A percentile compares a stretch with the other conserved stretches of the same genome.
phyloP scores from a whole-genome alignment of 768 basidiomycete genomes.

The Boletus subparvulus region DNA sequence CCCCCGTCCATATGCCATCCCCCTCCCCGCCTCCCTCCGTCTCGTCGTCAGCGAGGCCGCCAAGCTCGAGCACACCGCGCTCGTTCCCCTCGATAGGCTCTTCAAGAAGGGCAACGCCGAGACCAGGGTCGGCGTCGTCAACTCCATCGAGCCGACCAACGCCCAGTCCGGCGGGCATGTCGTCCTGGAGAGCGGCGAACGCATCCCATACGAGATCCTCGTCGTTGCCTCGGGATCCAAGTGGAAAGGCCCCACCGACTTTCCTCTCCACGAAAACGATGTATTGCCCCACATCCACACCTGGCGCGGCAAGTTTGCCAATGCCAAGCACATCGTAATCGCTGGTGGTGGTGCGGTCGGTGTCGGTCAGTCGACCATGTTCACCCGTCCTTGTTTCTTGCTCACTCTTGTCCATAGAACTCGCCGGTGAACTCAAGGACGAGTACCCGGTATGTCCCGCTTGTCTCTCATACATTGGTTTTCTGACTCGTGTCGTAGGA shows the following conservation, averaged over 20 bases:
- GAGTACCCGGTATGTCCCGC: slow-evolving; percentile 36
- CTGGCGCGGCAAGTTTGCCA: slow-evolving; percentile 35
- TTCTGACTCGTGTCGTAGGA: slow-evolving; percentile 19
- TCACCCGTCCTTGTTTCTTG: neutral
- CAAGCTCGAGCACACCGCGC: slow-evolving; percentile 41
- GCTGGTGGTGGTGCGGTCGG: slow-evolving; percentile 60
- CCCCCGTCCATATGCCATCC: slow-evolving; percentile 47
- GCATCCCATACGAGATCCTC: slow-evolving; percentile 52
- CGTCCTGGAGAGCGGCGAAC: slow-evolving; percentile 49
- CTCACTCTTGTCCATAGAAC: slow-evolving; percentile 31
- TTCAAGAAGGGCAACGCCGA: slow-evolving; percentile 48
- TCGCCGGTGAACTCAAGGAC: slow-evolving; percentile 46
- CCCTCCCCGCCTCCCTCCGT: slow-evolving; percentile 53
- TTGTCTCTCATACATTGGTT: neutral
- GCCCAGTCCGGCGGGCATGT: slow-evolving; percentile 45
- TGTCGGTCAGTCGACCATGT: slow-evolving; percentile 36
- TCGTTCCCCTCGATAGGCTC: slow-evolving; percentile 53
- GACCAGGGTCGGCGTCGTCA: slow-evolving; percentile 34
- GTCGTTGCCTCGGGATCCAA: slow-evolving; percentile 58
- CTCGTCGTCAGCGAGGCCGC: slow-evolving; percentile 41
- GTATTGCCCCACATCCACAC: slow-evolving; percentile 30
- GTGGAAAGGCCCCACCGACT: slow-evolving; percentile 50
- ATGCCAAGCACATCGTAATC: slow-evolving; percentile 44
- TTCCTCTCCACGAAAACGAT: slow-evolving; percentile 39
- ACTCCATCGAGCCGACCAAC: slow-evolving; percentile 38